A percentile compares a stretch with the other conserved stretches of the same genome.
Evolutionary conservation across 805 yeast species (phyloP).

Genomic region (Kluyveromyces aestuarii): DNA sequence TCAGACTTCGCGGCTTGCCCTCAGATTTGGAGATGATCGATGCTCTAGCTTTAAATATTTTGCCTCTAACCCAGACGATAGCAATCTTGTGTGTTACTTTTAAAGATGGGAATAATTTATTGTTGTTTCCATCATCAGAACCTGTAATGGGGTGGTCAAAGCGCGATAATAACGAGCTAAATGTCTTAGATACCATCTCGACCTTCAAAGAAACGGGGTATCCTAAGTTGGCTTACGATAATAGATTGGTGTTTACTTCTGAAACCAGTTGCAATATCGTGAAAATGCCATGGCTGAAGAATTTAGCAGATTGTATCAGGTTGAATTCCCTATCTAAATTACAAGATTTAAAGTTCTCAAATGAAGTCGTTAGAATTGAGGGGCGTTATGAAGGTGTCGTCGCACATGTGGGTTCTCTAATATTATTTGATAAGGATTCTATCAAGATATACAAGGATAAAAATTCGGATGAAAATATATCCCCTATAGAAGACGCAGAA

Average conservation of each 20-base stretch:
- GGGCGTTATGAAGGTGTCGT: not conserved
- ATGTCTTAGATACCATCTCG: constrained; percentile 14
- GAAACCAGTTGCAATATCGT: not conserved
- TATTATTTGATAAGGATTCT: not conserved
- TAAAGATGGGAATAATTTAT: constrained; percentile 22
- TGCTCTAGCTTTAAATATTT: constrained; percentile 33
- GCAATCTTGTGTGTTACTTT: constrained; percentile 22
- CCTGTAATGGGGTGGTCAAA: constrained; percentile 32
- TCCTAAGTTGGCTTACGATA: no score
- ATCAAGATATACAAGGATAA: not conserved
- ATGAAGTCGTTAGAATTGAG: not conserved
- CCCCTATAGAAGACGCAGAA: not conserved
- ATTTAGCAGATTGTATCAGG: not conserved
- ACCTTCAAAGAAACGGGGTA: not conserved
- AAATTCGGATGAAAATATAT: not conserved
- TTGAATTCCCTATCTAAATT: not conserved
- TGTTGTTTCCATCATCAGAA: constrained; percentile 27
- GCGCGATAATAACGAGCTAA: constrained; percentile 15
- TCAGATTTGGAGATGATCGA: constrained; percentile 35
- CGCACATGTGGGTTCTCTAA: not conserved
- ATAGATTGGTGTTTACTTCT: not conserved
- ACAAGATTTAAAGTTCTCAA: not conserved
- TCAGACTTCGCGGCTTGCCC: constrained; percentile 46
- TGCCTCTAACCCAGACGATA: constrained; percentile 11
- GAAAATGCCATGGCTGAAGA: not conserved